Conservation (phyloP, 495 filamentous ascomycete genomes). For the Pyrenopolyporus hunteri region DNA sequence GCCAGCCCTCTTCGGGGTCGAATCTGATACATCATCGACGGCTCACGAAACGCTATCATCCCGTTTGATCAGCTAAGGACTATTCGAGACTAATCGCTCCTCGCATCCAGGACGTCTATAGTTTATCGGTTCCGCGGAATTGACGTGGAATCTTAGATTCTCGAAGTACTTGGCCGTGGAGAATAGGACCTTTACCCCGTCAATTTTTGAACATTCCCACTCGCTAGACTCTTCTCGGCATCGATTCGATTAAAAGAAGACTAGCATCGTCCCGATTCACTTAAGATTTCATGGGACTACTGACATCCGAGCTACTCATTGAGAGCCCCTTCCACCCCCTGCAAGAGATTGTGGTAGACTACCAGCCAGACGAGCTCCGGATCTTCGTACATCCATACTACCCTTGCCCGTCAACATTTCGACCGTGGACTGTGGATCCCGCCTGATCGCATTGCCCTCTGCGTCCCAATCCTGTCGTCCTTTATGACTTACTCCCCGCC, state of each 20-base stretch:
- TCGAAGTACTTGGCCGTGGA: slow-evolving; percentile 6
- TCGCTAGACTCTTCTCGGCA: slow-evolving; percentile 16
- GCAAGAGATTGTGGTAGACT: slow-evolving; percentile 16
- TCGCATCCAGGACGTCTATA: slow-evolving; percentile 5
- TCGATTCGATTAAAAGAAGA: slow-evolving; percentile 20
- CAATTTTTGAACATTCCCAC: slow-evolving; percentile 19
- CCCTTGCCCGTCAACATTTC: slow-evolving; percentile 22
- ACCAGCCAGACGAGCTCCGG: slow-evolving; percentile 28
- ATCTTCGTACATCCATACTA: slow-evolving; percentile 39
- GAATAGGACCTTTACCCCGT: slow-evolving; percentile 12
- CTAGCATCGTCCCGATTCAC: slow-evolving; percentile 40
- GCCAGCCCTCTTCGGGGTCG: slow-evolving; percentile 27
- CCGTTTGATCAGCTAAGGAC: slow-evolving; percentile 39
- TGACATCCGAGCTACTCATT: slow-evolving; percentile 45
- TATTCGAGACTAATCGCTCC: slow-evolving; percentile 18
- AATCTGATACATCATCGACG: slow-evolving; percentile 49
- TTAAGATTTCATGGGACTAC: slow-evolving; percentile 46
- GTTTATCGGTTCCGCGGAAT: slow-evolving; percentile 14
- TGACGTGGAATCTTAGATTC: slow-evolving; percentile 14
- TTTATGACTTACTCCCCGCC: slow-evolving; percentile 55
- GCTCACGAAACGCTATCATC: slow-evolving; percentile 47
- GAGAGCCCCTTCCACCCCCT: slow-evolving; percentile 27
- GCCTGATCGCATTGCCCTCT: slow-evolving; percentile 34
- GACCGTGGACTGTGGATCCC: slow-evolving; percentile 27
- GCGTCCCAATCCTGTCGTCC: slow-evolving; percentile 32